Evolutionary conservation across 2,329 filamentous ascomycete species (phyloP).

Genomic region (Alternaria triticimaculans): DNA sequence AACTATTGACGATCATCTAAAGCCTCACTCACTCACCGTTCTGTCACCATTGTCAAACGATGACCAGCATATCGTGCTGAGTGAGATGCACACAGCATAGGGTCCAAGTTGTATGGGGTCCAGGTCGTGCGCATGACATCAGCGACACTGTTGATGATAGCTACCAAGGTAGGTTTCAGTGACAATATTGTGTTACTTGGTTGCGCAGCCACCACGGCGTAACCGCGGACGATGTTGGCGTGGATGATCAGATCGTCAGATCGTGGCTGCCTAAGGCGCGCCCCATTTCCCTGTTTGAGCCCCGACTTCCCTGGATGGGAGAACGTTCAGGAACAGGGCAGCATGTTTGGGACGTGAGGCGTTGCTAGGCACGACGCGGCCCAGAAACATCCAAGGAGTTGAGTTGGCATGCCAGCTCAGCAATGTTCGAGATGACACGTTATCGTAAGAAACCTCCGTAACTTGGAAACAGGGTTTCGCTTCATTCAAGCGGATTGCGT

Average conservation of each 20-base stretch:
- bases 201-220: neutral
- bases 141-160: neutral
- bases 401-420: conserved; percentile 22
- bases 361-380: conserved; percentile 8
- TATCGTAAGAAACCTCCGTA: neutral
- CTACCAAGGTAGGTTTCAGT: neutral
- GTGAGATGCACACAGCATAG: neutral
- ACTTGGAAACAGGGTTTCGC: conserved; percentile 11
- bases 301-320: neutral
- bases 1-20: neutral
- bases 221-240: neutral
- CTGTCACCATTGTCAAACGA: neutral
- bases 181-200: neutral
- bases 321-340: conserved; percentile 2
- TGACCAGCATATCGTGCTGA: neutral
- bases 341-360: neutral
- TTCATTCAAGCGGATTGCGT: conserved; percentile 7
- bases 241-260: conserved; percentile 3
- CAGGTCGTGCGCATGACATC: neutral
- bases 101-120: neutral
- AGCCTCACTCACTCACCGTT: neutral
- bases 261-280: conserved; percentile 11
- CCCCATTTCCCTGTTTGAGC: conserved; percentile 17
- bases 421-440: conserved; percentile 4
- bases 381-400: conserved; percentile 1